Percentiles rank a stretch among this genome's conserved stretches.
These are phyloP conservation scores for Colletotrichum agaves DNA, from an alignment of 2,329 filamentous ascomycete species.

Conservation along the genomic window DNA sequence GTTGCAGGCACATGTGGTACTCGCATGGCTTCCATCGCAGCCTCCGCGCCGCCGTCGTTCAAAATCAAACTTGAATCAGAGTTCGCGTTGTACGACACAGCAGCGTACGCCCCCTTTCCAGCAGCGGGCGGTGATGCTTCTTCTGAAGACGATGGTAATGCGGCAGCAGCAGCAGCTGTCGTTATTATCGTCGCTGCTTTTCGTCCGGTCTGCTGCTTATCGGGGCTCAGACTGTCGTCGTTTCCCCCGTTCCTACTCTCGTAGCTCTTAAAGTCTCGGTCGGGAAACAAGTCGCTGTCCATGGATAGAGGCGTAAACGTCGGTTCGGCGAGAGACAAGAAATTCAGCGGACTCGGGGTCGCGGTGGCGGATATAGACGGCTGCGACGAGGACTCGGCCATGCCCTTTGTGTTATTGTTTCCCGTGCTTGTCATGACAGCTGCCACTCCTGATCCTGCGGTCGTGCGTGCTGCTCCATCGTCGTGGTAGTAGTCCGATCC, in stretches of 20 bases:
- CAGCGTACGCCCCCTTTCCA: slow-evolving; percentile 14
- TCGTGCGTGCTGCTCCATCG: neutral
- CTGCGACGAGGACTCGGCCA: slow-evolving; percentile 15
- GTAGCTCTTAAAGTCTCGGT: neutral
- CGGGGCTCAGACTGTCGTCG: neutral
- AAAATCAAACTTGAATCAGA: neutral
- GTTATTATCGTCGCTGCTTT: neutral
- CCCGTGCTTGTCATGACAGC: neutral
- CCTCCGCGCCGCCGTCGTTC: neutral
- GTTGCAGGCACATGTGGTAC: slow-evolving; percentile 5
- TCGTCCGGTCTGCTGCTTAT: neutral
- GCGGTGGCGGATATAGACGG: slow-evolving; percentile 38
- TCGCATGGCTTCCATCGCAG: slow-evolving; percentile 2
- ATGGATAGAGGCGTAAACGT: slow-evolving; percentile 47
- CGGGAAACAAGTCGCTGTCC: slow-evolving; percentile 40
- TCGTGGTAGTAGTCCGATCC: slow-evolving; percentile 8
- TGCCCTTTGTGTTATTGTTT: slow-evolving; percentile 27
- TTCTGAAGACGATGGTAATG: neutral
- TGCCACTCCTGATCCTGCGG: slow-evolving; percentile 2
- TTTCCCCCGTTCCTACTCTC: neutral
- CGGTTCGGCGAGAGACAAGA: slow-evolving; percentile 41
- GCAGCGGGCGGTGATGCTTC: neutral
- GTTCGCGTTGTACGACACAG: neutral
- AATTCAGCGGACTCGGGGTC: slow-evolving; percentile 37
- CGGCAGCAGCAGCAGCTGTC: neutral